Base-by-base conservation (phyloP, 805 yeast genomes). In the Candida andamanensis region DNA sequence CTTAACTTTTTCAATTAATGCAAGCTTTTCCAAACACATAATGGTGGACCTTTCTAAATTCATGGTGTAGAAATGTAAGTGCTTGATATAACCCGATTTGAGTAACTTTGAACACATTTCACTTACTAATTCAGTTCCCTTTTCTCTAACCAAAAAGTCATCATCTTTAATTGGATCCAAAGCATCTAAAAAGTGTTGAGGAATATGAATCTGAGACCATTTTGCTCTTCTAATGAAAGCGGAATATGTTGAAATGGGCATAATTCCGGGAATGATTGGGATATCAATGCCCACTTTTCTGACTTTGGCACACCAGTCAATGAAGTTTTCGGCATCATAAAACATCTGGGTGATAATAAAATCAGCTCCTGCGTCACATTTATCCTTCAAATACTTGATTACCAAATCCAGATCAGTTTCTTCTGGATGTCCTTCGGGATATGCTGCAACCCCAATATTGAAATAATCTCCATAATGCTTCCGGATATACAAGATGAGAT, bases 341-440 rank as follows among this genome's bases (percentile, higher is more conserved):
- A 92, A 90, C 96, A 92, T 85, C 60, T 92, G 98, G 3, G 98
- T 92, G 42, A 92, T 79, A 35, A 92, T 80, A 53, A 92, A 90
- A 47, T 83, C 82, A 4, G 95, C 98, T 15, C 98, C 98, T 2
- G 83, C 86, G 45, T 92, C 97, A 43, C 86, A 79, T 52, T 92
- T 92, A 49, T 85, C 86, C 56, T 85, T 85, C 52, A 92, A 69
- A 47, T 71, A 83, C 15, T 60, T 60, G 40, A 85, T 65, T 24
- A 64, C 52, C 15, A 67, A 69, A 6, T 61, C 60, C 35, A 76
- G 77, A 26, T 50, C 44, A 14, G 64, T 56, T 50, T 86, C 95
- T 51, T 92, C 98, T 3, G 96, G 89, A 50, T 89, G 95, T 3
- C 97, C 97, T 56, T 92, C 98, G 1, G 98, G 97, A 55, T 92